A percentile compares a stretch with the other conserved stretches of the same genome.
Evolutionary conservation across 140 eudicot genomes (phyloP).

Genomic region (Artemisia princeps): DNA sequence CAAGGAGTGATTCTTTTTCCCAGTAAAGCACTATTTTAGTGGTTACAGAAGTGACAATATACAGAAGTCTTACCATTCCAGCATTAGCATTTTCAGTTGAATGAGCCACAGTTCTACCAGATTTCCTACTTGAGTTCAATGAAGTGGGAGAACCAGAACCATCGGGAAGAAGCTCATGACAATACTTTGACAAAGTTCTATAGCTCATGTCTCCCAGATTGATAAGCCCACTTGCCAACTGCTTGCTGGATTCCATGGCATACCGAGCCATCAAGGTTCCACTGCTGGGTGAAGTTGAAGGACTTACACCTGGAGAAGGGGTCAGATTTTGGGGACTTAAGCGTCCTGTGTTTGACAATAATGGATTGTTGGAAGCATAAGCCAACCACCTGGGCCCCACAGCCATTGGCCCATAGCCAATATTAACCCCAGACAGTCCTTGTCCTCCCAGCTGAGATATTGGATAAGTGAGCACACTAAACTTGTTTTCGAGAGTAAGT

Average conservation of each 20-base stretch:
- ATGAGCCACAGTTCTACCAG: conserved; percentile 45
- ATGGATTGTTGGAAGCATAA: conserved; percentile 72
- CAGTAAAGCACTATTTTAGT: too few species aligned
- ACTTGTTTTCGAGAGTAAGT: conserved; percentile 69
- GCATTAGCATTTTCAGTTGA: conserved; percentile 67
- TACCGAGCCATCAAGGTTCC: conserved; percentile 73
- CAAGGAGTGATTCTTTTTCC: too few species aligned
- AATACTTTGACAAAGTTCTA: conserved; percentile 77
- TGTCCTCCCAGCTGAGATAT: conserved; percentile 71
- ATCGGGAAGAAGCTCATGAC: conserved; percentile 69
- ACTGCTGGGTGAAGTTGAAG: conserved; percentile 76
- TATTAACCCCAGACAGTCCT: conserved; percentile 57
- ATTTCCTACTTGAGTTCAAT: conserved; percentile 45
- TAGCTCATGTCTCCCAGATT: conserved; percentile 79
- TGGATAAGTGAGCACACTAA: conserved; percentile 80
- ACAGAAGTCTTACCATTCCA: conserved; percentile 50
- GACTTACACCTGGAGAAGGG: conserved; percentile 80
- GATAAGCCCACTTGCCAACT: conserved; percentile 67
- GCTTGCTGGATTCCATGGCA: conserved; percentile 91
- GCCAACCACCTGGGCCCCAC: conserved; percentile 97
- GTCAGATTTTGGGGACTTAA: conserved; percentile 73
- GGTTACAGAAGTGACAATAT: background rate
- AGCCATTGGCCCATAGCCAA: conserved; percentile 93
- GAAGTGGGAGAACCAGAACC: conserved; percentile 57
- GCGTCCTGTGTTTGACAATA: conserved; percentile 62